Base-by-base conservation (phyloP, 23 red algal genomes). In the Gracilaria caudata region DNA sequence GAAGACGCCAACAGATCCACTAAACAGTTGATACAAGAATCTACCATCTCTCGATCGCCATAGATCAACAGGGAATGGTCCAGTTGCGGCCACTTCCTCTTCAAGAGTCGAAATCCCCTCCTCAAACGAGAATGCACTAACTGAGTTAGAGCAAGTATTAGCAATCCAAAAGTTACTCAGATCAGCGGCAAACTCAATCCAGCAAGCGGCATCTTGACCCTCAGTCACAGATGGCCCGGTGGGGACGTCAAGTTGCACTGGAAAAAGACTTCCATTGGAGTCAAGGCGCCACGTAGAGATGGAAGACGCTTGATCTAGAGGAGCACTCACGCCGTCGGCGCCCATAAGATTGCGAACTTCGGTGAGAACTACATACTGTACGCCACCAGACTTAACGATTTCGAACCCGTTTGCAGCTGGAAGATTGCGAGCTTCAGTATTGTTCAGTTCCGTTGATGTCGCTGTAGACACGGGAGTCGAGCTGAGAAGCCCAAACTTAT, bases 221-320 rank as follows among this genome's bases (percentile, higher is more conserved):
- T 6, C 7, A 33, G 51, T 82, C 40, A 82, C 0, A 13, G 79
- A 82, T 7, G 28, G 12, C 25, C 79, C 79, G 57, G 36, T 65
- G n/a, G 36, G 57, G 24, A 82, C 58, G 57, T 82, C 79, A 63
- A 82, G 79, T 53, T 82, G 79, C 8, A 65, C 53, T 9, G 79
- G 79, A 44, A 64, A 53, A n/a, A 82, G 58, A 33, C 26, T 6
- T 23, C 79, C 79, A 34, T 33, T 17, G 17, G 41, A 53, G 6
- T 29, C 51, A 25, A 82, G 57, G 13, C 51, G 41, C 79, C 79
- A 82, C 5, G 51, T 82, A 23, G 79, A 82, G 28, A 82, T 51
- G 19, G 79, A 82, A 64, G 51, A 17, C 5, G 53, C 24, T 21
- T 82, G 79, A 34, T 41, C 23, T 20, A 16, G 45, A 16, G 55